A percentile compares a stretch with the other conserved stretches of the same genome.
phyloP scores from a whole-genome alignment of 352 stramenopile genomes.

The Peronospora tabacina region DNA sequence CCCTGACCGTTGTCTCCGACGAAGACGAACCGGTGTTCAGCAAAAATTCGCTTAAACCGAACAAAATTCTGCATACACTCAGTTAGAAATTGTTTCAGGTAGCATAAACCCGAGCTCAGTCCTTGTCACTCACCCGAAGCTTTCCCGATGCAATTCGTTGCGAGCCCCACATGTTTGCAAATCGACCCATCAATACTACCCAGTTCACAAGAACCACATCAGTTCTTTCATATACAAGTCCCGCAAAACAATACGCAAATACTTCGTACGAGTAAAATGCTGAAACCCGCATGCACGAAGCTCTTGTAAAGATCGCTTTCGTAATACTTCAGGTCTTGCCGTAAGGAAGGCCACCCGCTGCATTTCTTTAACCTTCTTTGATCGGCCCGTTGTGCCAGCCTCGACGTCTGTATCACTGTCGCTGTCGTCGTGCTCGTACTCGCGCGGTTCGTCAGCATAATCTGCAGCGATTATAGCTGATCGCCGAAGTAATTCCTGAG shows the following conservation, averaged over 20 bases:
- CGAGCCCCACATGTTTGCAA: conserved; percentile 56
- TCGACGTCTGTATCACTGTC: conserved; percentile 28
- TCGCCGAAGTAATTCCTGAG: conserved; percentile 55
- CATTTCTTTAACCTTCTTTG: conserved; percentile 20
- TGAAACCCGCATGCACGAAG: conserved; percentile 61
- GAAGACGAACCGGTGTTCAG: conserved; percentile 70
- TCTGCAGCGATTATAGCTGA: conserved; percentile 21
- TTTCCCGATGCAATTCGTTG: conserved; percentile 64
- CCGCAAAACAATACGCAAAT: background rate
- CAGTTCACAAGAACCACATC: background rate
- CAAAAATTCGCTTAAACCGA: conserved; percentile 60
- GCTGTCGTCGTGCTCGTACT: conserved; percentile 23
- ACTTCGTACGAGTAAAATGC: conserved; percentile 61
- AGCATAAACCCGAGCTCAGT: background rate
- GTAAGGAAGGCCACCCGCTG: conserved; percentile 71
- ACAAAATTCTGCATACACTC: conserved; percentile 51
- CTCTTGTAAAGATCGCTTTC: conserved; percentile 49
- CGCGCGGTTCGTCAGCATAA: conserved; percentile 16
- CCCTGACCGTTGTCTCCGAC: conserved; percentile 78
- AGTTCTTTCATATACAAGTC: background rate
- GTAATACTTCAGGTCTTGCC: conserved; percentile 62
- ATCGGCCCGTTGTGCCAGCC: background rate
- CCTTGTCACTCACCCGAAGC: conserved; percentile 33
- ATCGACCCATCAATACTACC: conserved; percentile 62
- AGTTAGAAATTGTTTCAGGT: background rate